A percentile compares a stretch with the other conserved stretches of the same genome.
Conservation (phyloP, 139 green algal genomes). For the Chara braunii region DNA sequence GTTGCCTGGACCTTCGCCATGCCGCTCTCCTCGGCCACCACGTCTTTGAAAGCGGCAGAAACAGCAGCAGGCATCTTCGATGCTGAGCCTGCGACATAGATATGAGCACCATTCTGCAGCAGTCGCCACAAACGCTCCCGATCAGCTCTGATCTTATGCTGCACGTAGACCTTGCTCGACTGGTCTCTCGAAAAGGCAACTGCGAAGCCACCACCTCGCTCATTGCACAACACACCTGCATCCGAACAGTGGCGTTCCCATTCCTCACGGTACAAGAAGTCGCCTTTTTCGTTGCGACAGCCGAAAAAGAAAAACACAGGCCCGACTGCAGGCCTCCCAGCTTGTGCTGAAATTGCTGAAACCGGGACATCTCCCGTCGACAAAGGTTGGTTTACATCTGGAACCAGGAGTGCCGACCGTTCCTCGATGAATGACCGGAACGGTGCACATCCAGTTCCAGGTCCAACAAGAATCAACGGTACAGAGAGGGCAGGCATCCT, state of each 20-base stretch:
- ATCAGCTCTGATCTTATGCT: slow-evolving; percentile 21
- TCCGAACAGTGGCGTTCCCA: slow-evolving; percentile 1
- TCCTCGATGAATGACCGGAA: slow-evolving; percentile 38
- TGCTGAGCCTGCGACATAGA: slow-evolving; percentile 38
- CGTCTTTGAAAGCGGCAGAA: slow-evolving; percentile 53
- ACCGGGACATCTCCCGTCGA: too few relatives aligned
- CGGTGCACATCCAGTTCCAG: slow-evolving; percentile 38
- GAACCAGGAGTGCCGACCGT: neutral
- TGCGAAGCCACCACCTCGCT: slow-evolving; percentile 25
- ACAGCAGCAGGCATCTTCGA: slow-evolving; percentile 44
- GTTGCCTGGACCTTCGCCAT: slow-evolving; percentile 46
- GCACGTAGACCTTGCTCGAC: slow-evolving; percentile 36
- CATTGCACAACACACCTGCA: neutral
- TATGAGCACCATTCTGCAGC: slow-evolving; percentile 14
- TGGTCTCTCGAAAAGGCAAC: slow-evolving; percentile 42
- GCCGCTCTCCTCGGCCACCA: slow-evolving; percentile 50
- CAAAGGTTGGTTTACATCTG: too few relatives aligned
- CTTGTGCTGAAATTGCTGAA: slow-evolving; percentile 9
- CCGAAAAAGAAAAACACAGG: slow-evolving; percentile 80
- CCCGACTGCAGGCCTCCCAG: too few relatives aligned
- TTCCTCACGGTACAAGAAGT: slow-evolving; percentile 75
- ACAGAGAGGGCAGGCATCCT: neutral
- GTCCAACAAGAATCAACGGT: slow-evolving; percentile 33
- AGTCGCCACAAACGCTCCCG: slow-evolving; percentile 26
- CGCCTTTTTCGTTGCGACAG: slow-evolving; percentile 56